Evolutionary conservation across 371 early-diverging fungal species (phyloP).

Genomic region (Mortierella sp.): DNA sequence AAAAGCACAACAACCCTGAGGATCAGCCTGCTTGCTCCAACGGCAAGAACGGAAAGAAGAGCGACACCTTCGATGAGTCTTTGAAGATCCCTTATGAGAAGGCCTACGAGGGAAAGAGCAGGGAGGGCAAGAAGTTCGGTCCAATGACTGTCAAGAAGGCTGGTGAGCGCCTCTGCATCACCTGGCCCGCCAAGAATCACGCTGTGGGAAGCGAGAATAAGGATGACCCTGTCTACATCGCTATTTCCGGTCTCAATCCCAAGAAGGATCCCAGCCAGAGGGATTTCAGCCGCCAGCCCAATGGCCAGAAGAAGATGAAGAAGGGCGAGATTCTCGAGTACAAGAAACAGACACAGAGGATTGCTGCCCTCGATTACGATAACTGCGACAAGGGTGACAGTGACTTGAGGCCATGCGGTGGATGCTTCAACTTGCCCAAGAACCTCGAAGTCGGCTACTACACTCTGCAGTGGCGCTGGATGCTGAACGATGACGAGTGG

Average conservation of each 20-base stretch:
- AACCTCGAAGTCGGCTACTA: constrained; percentile 22
- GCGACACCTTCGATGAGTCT: constrained; percentile 38
- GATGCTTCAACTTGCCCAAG: constrained; percentile 40
- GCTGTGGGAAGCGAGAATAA: constrained; percentile 33
- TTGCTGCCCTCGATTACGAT: constrained; percentile 30
- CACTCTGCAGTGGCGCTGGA: constrained; percentile 53
- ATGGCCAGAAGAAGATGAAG: constrained; percentile 1
- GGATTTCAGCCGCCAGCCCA: constrained; percentile 28
- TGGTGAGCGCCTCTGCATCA: constrained; percentile 42
- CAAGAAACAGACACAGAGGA: no score
- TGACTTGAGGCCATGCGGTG: constrained; percentile 52
- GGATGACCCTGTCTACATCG: constrained; percentile 32
- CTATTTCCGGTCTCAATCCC: constrained; percentile 24
- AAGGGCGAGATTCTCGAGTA: no score
- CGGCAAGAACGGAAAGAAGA: constrained; percentile 36
- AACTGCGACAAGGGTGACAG: constrained; percentile 26
- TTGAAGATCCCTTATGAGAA: constrained; percentile 22
- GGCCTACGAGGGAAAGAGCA: constrained; percentile 35
- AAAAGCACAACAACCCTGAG: constrained; percentile 30
- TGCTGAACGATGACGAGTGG: constrained; percentile 38
- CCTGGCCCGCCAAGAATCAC: constrained; percentile 56
- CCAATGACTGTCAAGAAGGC: constrained; percentile 15
- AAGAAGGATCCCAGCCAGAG: constrained; percentile 37
- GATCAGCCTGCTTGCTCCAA: constrained; percentile 38
- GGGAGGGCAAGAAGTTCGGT: constrained; percentile 33